phyloP scores from a whole-genome alignment of 225 moss, liverwort and hornwort genomes.

The Physcomitrellopsis africana region DNA sequence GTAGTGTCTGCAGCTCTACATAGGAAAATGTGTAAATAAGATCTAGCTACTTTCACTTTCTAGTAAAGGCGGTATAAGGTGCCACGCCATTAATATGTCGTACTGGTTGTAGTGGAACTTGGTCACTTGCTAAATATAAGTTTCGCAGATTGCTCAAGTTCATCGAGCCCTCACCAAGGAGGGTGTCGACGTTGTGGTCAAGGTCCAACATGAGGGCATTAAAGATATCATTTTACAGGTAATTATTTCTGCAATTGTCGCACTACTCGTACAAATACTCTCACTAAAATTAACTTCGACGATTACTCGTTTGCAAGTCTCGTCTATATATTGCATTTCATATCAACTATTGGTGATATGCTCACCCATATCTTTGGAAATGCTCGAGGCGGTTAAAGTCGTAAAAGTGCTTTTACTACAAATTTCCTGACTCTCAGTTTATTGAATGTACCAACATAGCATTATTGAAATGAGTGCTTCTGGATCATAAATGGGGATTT shows the following conservation, averaged over 20 bases:
- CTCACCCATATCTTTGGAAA: neutral
- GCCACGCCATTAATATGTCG: conserved; percentile 2
- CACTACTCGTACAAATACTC: neutral
- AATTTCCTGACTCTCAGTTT: conserved; percentile 10
- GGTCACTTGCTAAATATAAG: conserved; percentile 20
- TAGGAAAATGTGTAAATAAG: neutral
- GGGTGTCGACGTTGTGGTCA: conserved; percentile 83
- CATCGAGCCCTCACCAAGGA: conserved; percentile 87
- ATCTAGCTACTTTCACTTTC: neutral
- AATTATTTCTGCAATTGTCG: neutral
- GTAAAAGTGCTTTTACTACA: neutral
- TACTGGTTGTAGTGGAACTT: conserved; percentile 1
- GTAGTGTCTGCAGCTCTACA: neutral
- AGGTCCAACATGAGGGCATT: conserved; percentile 88
- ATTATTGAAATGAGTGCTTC: neutral
- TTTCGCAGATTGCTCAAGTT: conserved; percentile 92
- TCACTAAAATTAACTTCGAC: conserved; percentile 3
- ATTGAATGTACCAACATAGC: neutral
- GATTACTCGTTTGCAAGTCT: conserved; percentile 11
- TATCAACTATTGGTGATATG: conserved; percentile 1
- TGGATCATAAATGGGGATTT: neutral
- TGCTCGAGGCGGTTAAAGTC: neutral
- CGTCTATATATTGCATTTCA: neutral
- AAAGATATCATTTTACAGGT: conserved; percentile 90
- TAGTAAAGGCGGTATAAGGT: neutral